phyloP scores from a whole-genome alignment of 345 rosid species.

The Dipteronia dyeriana region DNA sequence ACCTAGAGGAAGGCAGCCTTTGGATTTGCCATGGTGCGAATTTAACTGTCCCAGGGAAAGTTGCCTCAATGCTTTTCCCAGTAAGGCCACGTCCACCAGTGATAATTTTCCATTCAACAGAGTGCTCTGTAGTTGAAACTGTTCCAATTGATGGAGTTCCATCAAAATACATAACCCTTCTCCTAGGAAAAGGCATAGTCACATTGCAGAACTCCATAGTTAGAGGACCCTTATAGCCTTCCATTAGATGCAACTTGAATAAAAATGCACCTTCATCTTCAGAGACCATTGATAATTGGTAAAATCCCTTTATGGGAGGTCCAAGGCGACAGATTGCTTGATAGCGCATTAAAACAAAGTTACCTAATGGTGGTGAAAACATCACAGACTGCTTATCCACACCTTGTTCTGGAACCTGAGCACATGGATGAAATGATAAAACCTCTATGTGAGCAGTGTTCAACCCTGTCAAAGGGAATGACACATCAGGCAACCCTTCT shows the following conservation, averaged over 20 bases:
- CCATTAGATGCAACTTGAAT: slow-evolving; percentile 81
- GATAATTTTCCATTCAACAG: slow-evolving; percentile 87
- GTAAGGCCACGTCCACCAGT: slow-evolving; percentile 73
- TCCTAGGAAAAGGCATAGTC: slow-evolving; percentile 89
- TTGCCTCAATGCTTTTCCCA: slow-evolving; percentile 81
- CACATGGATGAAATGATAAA: slow-evolving; percentile 86
- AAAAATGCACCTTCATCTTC: slow-evolving; percentile 97
- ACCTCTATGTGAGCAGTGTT: slow-evolving; percentile 62
- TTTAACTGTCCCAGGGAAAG: slow-evolving; percentile 88
- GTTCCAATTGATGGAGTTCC: slow-evolving; percentile 89
- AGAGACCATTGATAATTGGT: slow-evolving; percentile 95
- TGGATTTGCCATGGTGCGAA: slow-evolving; percentile 78
- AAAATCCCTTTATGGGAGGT: slow-evolving; percentile 90
- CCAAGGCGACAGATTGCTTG: slow-evolving; percentile 72
- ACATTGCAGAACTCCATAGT: slow-evolving; percentile 89
- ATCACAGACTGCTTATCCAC: slow-evolving; percentile 77
- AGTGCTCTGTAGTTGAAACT: slow-evolving; percentile 75
- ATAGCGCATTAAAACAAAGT: slow-evolving; percentile 81
- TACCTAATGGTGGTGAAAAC: slow-evolving; percentile 86
- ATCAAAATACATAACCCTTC: slow-evolving; percentile 73
- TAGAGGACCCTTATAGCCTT: slow-evolving; percentile 80
- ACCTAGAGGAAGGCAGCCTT: slow-evolving; percentile 38
- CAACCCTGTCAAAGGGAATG: slow-evolving; percentile 77
- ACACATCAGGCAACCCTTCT: slow-evolving; percentile 92
- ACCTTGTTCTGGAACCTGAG: slow-evolving; percentile 87